A percentile compares a stretch with the other conserved stretches of the same genome.
Evolutionary conservation across 192 early-diverging fungal species (phyloP).

Genomic region (Spizellomyces punctatus): DNA sequence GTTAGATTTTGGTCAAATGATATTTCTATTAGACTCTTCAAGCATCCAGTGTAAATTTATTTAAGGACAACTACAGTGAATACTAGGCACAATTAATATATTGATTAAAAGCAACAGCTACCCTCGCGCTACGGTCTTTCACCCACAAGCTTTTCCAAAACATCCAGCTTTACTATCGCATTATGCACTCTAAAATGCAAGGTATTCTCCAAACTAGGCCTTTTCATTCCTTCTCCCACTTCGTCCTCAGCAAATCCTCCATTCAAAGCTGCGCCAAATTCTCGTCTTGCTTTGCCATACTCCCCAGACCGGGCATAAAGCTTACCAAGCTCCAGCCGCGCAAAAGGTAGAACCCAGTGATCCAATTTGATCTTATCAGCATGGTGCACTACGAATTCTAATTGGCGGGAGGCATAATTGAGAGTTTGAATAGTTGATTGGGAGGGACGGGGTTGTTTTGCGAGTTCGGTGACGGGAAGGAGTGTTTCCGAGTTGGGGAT

Average conservation of each 20-base stretch:
- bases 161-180: slow-evolving; percentile 42
- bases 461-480: slow-evolving; percentile 17
- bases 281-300: slow-evolving; percentile 37
- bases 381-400: slow-evolving; percentile 35
- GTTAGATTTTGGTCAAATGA: too few species aligned
- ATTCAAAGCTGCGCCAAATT: slow-evolving; percentile 48
- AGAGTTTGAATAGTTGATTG: slow-evolving; percentile 11
- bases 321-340: slow-evolving; percentile 48
- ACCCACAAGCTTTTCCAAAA: slow-evolving; percentile 27
- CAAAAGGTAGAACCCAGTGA: slow-evolving; percentile 55
- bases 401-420: slow-evolving; percentile 27
- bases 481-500: slow-evolving; percentile 29
- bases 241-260: slow-evolving; percentile 46
- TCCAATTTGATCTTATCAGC: slow-evolving; percentile 44
- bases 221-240: slow-evolving; percentile 26
- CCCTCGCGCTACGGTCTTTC: not conserved
- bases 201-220: slow-evolving; percentile 44
- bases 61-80: too few species aligned
- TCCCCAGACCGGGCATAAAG: slow-evolving; percentile 39
- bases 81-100: not conserved
- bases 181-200: slow-evolving; percentile 50
- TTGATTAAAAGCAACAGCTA: not conserved
- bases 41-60: too few species aligned
- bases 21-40: too few species aligned
- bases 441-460: slow-evolving; percentile 1